phyloP scores from a whole-genome alignment of 768 basidiomycete species.

The Neoboletus subvelutipes region DNA sequence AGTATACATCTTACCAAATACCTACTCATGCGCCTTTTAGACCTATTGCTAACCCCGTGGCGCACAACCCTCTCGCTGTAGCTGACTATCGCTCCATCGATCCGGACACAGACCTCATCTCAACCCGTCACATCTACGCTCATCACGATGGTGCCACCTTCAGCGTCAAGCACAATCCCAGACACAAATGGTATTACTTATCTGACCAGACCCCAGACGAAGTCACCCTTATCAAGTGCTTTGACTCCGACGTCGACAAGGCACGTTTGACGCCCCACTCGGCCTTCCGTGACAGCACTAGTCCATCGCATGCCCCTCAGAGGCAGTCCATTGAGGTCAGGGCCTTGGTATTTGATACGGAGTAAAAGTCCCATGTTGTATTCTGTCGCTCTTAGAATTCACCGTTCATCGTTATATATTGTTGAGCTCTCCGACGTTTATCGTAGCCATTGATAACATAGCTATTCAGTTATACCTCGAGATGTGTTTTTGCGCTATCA shows the following conservation, averaged over 20 bases:
- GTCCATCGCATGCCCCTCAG: conserved; percentile 35
- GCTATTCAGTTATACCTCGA: neutral
- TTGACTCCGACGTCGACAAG: conserved; percentile 41
- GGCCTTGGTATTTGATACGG: conserved; percentile 41
- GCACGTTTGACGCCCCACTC: conserved; percentile 44
- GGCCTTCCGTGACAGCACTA: conserved; percentile 39
- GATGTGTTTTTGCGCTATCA: neutral
- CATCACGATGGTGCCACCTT: conserved; percentile 36
- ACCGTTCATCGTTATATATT: neutral
- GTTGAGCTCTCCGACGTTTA: neutral
- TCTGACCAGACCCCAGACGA: conserved; percentile 42
- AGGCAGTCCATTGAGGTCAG: conserved; percentile 47
- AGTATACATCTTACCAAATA: neutral
- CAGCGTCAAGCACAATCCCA: conserved; percentile 36
- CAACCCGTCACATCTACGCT: conserved; percentile 37
- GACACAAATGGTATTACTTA: conserved; percentile 42
- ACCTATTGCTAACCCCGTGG: conserved; percentile 40
- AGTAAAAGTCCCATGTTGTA: conserved; percentile 23
- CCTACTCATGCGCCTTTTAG: conserved; percentile 7
- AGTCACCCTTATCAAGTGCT: conserved; percentile 45
- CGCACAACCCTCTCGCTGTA: conserved; percentile 41
- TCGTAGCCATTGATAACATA: neutral
- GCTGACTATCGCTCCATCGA: conserved; percentile 42
- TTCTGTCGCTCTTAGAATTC: neutral
- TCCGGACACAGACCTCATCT: conserved; percentile 36